Conservation (phyloP, 495 filamentous ascomycete species). For the Hyaloscypha hepaticicola region DNA sequence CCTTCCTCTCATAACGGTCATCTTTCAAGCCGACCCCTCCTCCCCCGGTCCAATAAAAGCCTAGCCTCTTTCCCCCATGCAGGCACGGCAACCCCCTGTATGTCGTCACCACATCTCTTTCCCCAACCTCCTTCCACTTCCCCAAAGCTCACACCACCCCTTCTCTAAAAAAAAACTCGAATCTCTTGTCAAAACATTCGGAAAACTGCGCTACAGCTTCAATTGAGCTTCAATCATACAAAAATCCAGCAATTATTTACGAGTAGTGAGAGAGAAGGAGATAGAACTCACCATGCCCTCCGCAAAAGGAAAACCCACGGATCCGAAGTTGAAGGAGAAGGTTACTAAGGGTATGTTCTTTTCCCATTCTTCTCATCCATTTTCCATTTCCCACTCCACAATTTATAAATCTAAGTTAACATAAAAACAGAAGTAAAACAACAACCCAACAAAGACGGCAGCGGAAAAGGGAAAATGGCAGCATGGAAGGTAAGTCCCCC, state of each 20-base stretch:
- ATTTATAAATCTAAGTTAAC: conserved; percentile 4
- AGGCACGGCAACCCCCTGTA: background rate
- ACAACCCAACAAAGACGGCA: conserved; percentile 53
- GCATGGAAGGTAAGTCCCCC: conserved; percentile 51
- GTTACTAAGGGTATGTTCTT: conserved; percentile 42
- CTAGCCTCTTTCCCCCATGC: background rate
- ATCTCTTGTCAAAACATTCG: background rate
- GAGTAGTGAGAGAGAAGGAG: no score
- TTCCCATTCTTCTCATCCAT: background rate
- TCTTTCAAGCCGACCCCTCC: background rate
- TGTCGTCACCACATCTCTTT: background rate
- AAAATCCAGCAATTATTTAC: background rate
- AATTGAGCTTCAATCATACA: background rate
- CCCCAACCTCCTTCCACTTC: background rate
- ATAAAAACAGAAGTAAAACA: conserved; percentile 44
- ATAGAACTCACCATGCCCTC: conserved; percentile 42
- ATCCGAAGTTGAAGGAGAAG: conserved; percentile 50
- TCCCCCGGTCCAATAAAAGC: no score
- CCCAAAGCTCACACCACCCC: background rate
- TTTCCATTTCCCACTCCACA: conserved; percentile 2
- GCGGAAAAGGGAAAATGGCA: conserved; percentile 53
- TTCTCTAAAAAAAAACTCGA: background rate
- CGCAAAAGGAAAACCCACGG: conserved; percentile 53
- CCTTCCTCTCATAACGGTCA: background rate
- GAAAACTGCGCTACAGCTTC: background rate